Percentiles rank a stretch among this genome's conserved stretches.
Conservation (phyloP, 345 rosid species). For the Eucalyptus curtisii region DNA sequence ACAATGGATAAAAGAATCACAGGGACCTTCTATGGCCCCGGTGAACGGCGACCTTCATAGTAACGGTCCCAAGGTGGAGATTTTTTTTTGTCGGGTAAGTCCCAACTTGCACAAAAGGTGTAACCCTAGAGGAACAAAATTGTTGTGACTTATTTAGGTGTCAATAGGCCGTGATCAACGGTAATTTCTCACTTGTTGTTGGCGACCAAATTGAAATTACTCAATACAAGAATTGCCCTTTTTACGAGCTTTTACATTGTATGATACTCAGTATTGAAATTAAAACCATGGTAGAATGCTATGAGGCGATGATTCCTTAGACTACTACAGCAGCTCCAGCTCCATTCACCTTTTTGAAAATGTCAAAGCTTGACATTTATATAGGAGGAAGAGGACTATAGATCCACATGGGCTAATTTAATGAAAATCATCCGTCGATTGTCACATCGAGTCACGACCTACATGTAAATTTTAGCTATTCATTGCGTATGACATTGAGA, state of each 20-base stretch:
- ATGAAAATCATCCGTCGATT: neutral
- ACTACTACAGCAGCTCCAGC: neutral
- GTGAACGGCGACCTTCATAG: rapidly evolving
- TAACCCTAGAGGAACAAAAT: neutral
- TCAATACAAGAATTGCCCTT: neutral
- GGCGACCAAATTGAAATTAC: neutral
- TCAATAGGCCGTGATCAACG: rapidly evolving
- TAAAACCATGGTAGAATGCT: neutral
- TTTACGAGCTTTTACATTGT: neutral
- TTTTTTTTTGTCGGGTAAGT: too few species aligned
- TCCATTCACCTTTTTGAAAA: neutral
- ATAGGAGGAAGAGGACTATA: rapidly evolving
- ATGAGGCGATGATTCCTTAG: neutral
- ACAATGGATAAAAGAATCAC: neutral
- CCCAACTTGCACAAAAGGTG: rapidly evolving
- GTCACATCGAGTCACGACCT: neutral
- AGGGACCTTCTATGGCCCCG: rapidly evolving
- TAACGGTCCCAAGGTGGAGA: rapidly evolving
- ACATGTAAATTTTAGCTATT: neutral
- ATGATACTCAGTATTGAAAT: neutral
- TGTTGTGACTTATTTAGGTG: neutral
- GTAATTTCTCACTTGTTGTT: rapidly evolving
- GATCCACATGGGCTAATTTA: neutral
- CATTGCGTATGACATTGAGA: too few species aligned
- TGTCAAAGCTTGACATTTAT: neutral